A percentile compares a stretch with the other conserved stretches of the same genome.
Conservation (phyloP, 2,329 filamentous ascomycete genomes). For the Erysiphe neolycopersici region DNA sequence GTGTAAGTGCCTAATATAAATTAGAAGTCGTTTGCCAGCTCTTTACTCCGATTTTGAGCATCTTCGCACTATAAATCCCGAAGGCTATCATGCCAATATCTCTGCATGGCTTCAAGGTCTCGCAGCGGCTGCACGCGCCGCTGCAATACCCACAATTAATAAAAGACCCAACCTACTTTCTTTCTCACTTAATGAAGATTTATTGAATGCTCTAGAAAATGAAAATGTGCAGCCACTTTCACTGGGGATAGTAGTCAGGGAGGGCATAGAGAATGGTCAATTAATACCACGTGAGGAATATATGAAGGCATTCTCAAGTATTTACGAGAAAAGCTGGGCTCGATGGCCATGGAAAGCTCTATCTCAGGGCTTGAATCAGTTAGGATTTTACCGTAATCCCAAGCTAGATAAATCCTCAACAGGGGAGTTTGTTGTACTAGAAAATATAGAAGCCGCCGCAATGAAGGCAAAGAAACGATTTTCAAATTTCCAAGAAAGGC, state of each 20-base stretch:
- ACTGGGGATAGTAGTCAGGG: constrained; percentile 48
- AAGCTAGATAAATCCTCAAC: constrained; percentile 27
- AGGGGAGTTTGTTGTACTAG: constrained; percentile 38
- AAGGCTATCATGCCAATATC: constrained; percentile 61
- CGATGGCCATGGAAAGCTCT: constrained; percentile 37
- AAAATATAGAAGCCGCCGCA: constrained; percentile 31
- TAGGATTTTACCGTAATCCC: constrained; percentile 23
- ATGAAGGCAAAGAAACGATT: constrained; percentile 24
- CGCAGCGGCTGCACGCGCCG: constrained; percentile 37
- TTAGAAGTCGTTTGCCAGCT: constrained; percentile 49
- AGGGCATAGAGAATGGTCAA: constrained; percentile 41
- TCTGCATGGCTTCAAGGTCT: constrained; percentile 55
- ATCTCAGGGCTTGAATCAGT: constrained; percentile 46
- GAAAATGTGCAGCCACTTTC: constrained; percentile 63
- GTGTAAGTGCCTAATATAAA: background rate
- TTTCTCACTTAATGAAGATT: constrained; percentile 28
- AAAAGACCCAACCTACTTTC: constrained; percentile 22
- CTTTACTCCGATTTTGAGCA: constrained; percentile 68
- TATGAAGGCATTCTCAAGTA: constrained; percentile 32
- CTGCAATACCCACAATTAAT: constrained; percentile 19
- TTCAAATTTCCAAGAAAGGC: constrained; percentile 18
- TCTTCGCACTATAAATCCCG: constrained; percentile 52
- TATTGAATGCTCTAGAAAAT: constrained; percentile 45
- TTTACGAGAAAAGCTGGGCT: constrained; percentile 53
- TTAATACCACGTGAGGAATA: constrained; percentile 51